Conservation (phyloP, 805 yeast genomes). For the Starmerella potacharoeniae region DNA sequence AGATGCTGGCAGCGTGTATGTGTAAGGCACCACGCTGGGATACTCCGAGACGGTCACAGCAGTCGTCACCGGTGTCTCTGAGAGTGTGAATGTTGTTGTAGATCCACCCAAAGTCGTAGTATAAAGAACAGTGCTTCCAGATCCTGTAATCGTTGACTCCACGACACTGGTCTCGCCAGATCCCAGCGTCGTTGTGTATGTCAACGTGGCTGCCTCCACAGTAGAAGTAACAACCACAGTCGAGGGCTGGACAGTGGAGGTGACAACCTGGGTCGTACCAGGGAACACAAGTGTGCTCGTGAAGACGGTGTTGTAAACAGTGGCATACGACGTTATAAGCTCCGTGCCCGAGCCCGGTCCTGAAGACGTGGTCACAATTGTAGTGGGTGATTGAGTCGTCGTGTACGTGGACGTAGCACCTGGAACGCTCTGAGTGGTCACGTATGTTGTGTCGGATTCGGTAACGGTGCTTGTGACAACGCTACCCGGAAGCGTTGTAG, state of each 20-base stretch:
- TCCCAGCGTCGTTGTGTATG: constrained; percentile 10
- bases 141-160: constrained; percentile 9
- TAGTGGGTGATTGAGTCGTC: constrained; percentile 2
- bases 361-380: background rate
- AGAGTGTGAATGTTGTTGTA: background rate
- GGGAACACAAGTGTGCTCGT: constrained; percentile 6
- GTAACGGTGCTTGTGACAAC: background rate
- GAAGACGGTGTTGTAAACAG: constrained; percentile 5
- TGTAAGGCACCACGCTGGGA: constrained; percentile 13
- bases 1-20: constrained; percentile 9
- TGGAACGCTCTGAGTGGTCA: constrained; percentile 4
- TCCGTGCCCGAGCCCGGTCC: constrained; percentile 5
- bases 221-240: constrained; percentile 10
- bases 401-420: background rate
- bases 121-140: constrained; percentile 3
- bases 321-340: constrained; percentile 1
- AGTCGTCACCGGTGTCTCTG: constrained; percentile 5
- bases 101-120: constrained; percentile 6
- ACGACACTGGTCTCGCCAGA: constrained; percentile 7
- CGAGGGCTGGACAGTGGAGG: constrained; percentile 5
- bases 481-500: constrained; percentile 7
- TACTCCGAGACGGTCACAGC: constrained; percentile 8
- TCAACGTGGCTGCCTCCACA: constrained; percentile 2
- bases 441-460: constrained; percentile 1
- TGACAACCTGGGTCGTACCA: background rate